Base-by-base conservation (phyloP, 208 protist species). In the Porcisia deanei region DNA sequence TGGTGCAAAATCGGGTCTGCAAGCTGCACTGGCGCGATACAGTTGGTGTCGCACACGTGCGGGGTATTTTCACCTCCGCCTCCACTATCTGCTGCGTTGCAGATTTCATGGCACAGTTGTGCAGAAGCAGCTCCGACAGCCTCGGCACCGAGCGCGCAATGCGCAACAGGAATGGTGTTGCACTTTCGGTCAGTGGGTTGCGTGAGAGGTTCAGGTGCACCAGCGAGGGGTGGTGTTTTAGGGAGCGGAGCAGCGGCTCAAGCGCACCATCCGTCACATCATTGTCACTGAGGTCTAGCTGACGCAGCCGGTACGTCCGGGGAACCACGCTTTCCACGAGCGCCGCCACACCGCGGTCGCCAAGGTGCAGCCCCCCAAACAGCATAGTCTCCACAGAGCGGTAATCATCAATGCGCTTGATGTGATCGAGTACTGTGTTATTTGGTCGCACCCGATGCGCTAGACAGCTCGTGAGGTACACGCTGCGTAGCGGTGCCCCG, bases 401-500 rank as follows among this genome's bases (percentile, higher is more conserved):
- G 39, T 77, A 59, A 4, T 75, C 59, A 34, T 82, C 78, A 34
- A 82, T 82, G 52, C 43, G 37, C 68, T 84, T 80, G 41, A 85
- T 58, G 54, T 65, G 57, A 3, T 80, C 72, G 66, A 97, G 57
- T 55, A 95, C 64, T 5, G 57, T 57, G 20, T 75, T 66, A 71
- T 87, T 82, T 18, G 90, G 90, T 73, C 88, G 83, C 18, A 87
- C 78, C 25, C 76, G 70, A 47, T 65, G 70, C 6, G 61, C 58
- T 7, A 93, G 73, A 68, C 92, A 95, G 60, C 86, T 81, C 45
- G 79, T 59, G 16, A 96, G 68, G 81, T 97, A 95, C 7, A 81
- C 82, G 55, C 80, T 89, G 39, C 84, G 82, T 47, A 97, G 73
- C 73, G 85, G 79, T 18, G 80, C 75, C 4, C 73, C 59, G 61